Base-by-base conservation (phyloP, 2,329 filamentous ascomycete genomes). In the Podosphaera aphanis region DNA sequence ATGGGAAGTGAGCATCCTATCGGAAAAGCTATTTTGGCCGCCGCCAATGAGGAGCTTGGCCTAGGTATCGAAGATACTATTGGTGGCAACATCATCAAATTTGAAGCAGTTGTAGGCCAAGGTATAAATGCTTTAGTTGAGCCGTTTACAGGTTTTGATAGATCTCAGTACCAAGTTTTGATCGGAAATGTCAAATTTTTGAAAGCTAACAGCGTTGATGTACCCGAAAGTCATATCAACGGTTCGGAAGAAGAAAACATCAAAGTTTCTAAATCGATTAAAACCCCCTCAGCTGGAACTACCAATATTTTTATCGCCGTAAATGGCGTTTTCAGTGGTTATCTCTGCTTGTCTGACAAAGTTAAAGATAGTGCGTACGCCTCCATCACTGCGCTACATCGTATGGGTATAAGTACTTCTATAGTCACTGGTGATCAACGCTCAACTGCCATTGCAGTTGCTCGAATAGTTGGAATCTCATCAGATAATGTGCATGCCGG, bases 1-100 rank as follows among this genome's bases (percentile, higher is more conserved):
- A 85, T 85, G 73, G 82, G 83, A 52, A 93, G 84, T 57, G 90
- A 98, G 62, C 90, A 98, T 58, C 90, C 90, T 0, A 82, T 95
- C 47, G 90, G 86, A n/a, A 83, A 77, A 56, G 88, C 90, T 13
- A 82, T 95, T 44, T 66, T 93, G 5, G 63, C 64, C 1, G 76
- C 77, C 23, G 85, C 88, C 2, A 86, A 83, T 54, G 66, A 72
- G 1, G 74, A 88, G 58, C 74, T 94, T 7, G 76, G 75, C 3
- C 61, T 93, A 35, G 76, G 74, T 15, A 60, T 68, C 1, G 84
- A 92, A 48, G 79, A 73, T 6, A 72, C 76, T 16, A 70, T 95
- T 27, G 81, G 92, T 49, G 90, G 90, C 42, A 83, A 74, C 52
- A 71, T 93, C 35, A 83, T 82, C 46, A 80, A 93, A 29, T 95